Percentiles rank a stretch among this genome's conserved stretches.
These are phyloP conservation scores for Debaryomyces coudertii DNA, from an alignment of 1,139 yeast genomes.

Conservation along the genomic window DNA sequence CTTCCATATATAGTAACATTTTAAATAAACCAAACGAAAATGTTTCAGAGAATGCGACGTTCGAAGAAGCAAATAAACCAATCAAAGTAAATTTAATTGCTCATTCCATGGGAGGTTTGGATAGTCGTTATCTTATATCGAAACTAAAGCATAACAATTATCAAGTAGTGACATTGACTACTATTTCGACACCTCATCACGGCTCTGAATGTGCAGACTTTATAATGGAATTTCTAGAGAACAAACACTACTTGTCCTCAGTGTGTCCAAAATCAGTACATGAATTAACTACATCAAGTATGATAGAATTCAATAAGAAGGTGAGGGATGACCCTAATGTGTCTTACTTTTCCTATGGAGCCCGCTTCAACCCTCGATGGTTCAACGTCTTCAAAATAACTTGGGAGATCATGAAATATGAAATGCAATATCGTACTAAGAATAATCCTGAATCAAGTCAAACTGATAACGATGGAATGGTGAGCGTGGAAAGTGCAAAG, in stretches of 20 bases:
- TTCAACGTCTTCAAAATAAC: conserved; percentile 62
- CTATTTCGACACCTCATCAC: conserved; percentile 84
- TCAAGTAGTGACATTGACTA: conserved; percentile 71
- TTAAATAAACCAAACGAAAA: conserved; percentile 1
- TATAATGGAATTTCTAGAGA: conserved; percentile 38
- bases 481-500: conserved; percentile 72
- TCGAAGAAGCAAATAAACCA: conserved; percentile 29
- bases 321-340: conserved; percentile 63
- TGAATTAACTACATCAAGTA: conserved; percentile 61
- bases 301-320: conserved; percentile 55
- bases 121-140: conserved; percentile 74
- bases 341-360: conserved; percentile 81
- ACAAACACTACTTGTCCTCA: conserved; percentile 18
- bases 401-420: conserved; percentile 58
- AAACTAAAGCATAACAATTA: conserved; percentile 51
- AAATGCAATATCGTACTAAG: conserved; percentile 18
- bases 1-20: conserved; percentile 32
- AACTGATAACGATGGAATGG: conserved; percentile 79
- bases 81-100: conserved; percentile 72
- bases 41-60: conserved; percentile 2
- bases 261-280: conserved; percentile 51
- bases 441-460: conserved; percentile 21
- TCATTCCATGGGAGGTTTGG: conserved; percentile 97
- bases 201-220: conserved; percentile 87
- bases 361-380: conserved; percentile 65